A percentile compares a stretch with the other conserved stretches of the same genome.
These are phyloP conservation scores for Cryptosporidium canis DNA, from an alignment of 169 alveolate genomes.

Conservation along the genomic window DNA sequence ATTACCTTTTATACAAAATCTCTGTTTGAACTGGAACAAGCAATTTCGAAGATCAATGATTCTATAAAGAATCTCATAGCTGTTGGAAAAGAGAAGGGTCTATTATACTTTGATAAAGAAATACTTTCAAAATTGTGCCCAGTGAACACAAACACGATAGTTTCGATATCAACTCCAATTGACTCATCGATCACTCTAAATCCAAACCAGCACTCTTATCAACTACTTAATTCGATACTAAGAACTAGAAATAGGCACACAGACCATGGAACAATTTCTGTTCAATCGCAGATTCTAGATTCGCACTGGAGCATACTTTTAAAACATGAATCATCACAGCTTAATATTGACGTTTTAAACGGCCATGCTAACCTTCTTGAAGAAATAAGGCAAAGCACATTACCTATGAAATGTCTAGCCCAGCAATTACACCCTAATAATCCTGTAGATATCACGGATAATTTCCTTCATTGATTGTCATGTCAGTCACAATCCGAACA, in stretches of 20 bases:
- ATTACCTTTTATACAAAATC: constrained; percentile 42
- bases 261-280: constrained; percentile 34
- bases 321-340: constrained; percentile 12
- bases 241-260: constrained; percentile 25
- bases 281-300: constrained; percentile 43
- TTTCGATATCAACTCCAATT: constrained; percentile 46
- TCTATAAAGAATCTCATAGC: constrained; percentile 21
- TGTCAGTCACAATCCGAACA: too few relatives aligned
- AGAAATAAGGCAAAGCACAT: constrained; percentile 15
- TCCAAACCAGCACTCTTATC: constrained; percentile 65
- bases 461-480: not conserved
- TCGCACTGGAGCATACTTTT: constrained; percentile 61
- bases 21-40: constrained; percentile 19
- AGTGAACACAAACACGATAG: constrained; percentile 25
- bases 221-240: constrained; percentile 47
- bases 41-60: constrained; percentile 6
- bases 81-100: constrained; percentile 23
- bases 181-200: constrained; percentile 43
- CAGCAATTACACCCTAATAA: not conserved
- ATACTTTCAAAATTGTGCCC: constrained; percentile 53
- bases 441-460: not conserved
- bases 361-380: constrained; percentile 55
- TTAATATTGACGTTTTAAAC: constrained; percentile 27
- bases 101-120: constrained; percentile 27
- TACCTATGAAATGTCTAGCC: not conserved